Percentiles rank a stretch among this genome's conserved stretches.
Evolutionary conservation across 768 basidiomycete species (phyloP).

Genomic region (Trametes cinnabarina): DNA sequence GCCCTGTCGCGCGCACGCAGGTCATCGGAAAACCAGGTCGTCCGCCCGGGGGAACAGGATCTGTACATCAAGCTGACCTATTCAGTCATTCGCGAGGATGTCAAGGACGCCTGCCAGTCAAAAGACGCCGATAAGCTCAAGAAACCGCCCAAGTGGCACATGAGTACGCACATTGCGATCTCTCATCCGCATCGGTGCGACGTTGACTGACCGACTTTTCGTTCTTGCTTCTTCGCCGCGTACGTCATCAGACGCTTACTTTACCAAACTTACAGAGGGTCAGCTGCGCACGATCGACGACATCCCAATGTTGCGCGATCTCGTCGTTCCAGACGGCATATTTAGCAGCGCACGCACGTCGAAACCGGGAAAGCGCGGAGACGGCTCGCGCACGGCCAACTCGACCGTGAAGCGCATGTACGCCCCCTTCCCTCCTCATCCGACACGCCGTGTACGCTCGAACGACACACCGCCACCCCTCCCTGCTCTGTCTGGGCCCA

Average conservation of each 20-base stretch:
- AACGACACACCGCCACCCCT: conserved; percentile 11
- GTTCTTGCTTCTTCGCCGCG: conserved; percentile 3
- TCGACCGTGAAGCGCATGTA: conserved; percentile 39
- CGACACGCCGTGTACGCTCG: conserved; percentile 15
- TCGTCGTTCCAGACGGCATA: conserved; percentile 63
- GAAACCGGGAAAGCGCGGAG: conserved; percentile 20
- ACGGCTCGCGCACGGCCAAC: conserved; percentile 13
- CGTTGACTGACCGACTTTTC: neutral
- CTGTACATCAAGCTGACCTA: conserved; percentile 79
- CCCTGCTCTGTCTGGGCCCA: conserved; percentile 6
- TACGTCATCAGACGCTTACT: conserved; percentile 66
- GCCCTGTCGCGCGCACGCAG: conserved; percentile 23
- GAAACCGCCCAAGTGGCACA: conserved; percentile 69
- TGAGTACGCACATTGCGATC: conserved; percentile 51
- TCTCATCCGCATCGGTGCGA: conserved; percentile 6
- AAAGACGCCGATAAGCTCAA: conserved; percentile 41
- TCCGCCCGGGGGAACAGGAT: conserved; percentile 33
- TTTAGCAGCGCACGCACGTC: conserved; percentile 56
- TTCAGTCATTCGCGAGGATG: conserved; percentile 52
- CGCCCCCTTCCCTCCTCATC: conserved; percentile 38
- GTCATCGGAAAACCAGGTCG: conserved; percentile 40
- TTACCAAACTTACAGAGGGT: conserved; percentile 74
- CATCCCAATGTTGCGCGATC: conserved; percentile 52
- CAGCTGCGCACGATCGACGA: conserved; percentile 70
- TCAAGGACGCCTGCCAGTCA: conserved; percentile 37